phyloP scores from a whole-genome alignment of 75 land plant genomes.

The Cupressus sempervirens region DNA sequence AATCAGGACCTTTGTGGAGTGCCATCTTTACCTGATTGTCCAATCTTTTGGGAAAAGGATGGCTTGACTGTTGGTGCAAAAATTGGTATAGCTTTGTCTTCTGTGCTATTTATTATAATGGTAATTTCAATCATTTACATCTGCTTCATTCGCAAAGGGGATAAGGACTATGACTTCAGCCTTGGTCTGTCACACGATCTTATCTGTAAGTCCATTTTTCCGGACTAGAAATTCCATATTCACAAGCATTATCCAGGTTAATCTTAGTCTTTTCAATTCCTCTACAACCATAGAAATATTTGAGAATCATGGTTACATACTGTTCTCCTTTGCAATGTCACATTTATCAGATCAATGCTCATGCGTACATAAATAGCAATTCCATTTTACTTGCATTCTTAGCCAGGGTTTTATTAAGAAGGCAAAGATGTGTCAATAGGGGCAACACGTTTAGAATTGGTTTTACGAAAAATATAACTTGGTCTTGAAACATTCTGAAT shows the following conservation, averaged over 20 bases:
- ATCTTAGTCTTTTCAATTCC: not conserved
- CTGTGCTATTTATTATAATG: conserved; percentile 21
- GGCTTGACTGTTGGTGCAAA: conserved; percentile 67
- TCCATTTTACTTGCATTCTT: not conserved
- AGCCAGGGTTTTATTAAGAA: not conserved
- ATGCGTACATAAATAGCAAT: too few relatives aligned
- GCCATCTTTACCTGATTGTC: conserved; percentile 76
- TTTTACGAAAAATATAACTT: not conserved
- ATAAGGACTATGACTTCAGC: conserved; percentile 80
- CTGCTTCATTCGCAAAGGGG: conserved; percentile 41
- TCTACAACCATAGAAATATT: not conserved
- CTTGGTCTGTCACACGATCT: conserved; percentile 73
- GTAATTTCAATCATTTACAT: conserved; percentile 37
- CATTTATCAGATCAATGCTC: not conserved
- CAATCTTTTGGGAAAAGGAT: conserved; percentile 68
- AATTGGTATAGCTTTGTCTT: conserved; percentile 59
- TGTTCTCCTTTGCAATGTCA: not conserved
- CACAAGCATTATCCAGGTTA: not conserved
- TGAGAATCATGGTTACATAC: not conserved
- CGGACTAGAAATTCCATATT: not conserved
- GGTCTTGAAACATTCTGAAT: not conserved
- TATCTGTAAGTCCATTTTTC: conserved; percentile 53
- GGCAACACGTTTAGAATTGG: not conserved
- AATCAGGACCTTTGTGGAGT: conserved; percentile 91
- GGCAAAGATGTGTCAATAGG: not conserved